These are phyloP conservation scores for Amanita rimosa DNA, from an alignment of 768 basidiomycete genomes.

Conservation along the genomic window DNA sequence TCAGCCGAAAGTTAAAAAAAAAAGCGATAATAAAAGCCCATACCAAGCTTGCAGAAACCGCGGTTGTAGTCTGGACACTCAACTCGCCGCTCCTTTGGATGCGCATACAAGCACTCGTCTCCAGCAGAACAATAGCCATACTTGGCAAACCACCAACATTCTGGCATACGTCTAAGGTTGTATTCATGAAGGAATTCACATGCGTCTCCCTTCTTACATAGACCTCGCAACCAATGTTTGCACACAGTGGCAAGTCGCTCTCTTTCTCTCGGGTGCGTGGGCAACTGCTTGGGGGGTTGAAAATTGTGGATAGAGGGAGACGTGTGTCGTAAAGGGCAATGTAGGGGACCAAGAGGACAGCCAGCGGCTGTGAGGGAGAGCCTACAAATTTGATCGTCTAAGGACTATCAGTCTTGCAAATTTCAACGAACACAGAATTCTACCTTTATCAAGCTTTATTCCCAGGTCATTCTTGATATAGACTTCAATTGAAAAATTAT, in stretches of 20 bases:
- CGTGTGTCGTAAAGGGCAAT: conserved; percentile 91
- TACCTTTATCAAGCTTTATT: conserved; percentile 89
- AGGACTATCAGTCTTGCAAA: conserved; percentile 1
- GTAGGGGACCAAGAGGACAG: conserved; percentile 83
- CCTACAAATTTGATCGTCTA: conserved; percentile 93
- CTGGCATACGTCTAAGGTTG: conserved; percentile 94
- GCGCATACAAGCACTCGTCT: conserved; percentile 94
- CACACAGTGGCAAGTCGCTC: conserved; percentile 88
- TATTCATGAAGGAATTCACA: conserved; percentile 99
- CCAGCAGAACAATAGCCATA: conserved; percentile 97
- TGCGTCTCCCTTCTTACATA: conserved; percentile 96
- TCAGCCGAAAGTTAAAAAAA: not conserved
- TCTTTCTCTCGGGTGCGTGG: conserved; percentile 73
- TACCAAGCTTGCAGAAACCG: conserved; percentile 92
- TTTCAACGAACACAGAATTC: conserved; percentile 10
- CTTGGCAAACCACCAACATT: conserved; percentile 98
- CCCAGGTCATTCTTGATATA: conserved; percentile 76
- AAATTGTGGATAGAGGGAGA: conserved; percentile 83
- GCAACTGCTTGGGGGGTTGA: conserved; percentile 72
- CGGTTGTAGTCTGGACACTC: conserved; percentile 95
- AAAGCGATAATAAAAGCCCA: conserved; percentile 15
- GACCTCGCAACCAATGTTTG: conserved; percentile 96
- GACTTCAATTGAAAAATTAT: conserved; percentile 72
- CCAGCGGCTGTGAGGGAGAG: conserved; percentile 71
- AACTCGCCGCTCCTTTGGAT: conserved; percentile 82